A percentile compares a stretch with the other conserved stretches of the same genome.
Evolutionary conservation across 2,329 filamentous ascomycete genomes (phyloP).

Genomic region (Penicillium verrucosum): DNA sequence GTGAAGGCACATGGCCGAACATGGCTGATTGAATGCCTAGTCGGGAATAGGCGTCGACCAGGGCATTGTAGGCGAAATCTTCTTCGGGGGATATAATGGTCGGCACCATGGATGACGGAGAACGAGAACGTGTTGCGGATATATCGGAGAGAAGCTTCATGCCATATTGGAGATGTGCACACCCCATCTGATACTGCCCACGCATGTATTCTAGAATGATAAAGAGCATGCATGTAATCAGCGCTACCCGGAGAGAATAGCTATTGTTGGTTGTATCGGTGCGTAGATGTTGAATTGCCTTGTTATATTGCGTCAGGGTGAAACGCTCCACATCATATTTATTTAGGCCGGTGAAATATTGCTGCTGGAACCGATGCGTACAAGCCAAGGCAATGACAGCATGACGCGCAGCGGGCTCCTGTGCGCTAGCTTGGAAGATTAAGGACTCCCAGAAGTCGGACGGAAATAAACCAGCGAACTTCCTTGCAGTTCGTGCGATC

Average conservation of each 20-base stretch:
- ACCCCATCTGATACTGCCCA: constrained; percentile 26
- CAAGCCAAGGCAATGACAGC: constrained; percentile 43
- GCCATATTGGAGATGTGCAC: constrained; percentile 33
- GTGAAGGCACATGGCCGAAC: constrained; percentile 22
- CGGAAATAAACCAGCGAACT: constrained; percentile 37
- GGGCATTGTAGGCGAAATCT: constrained; percentile 20
- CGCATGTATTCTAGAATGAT: constrained; percentile 42
- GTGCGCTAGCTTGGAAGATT: constrained; percentile 39
- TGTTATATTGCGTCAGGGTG: constrained; percentile 39
- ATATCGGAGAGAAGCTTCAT: constrained; percentile 28
- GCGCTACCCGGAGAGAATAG: constrained; percentile 34
- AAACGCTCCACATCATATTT: constrained; percentile 29
- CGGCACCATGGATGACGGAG: constrained; percentile 11
- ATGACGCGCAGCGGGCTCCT: constrained; percentile 44
- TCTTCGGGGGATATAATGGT: constrained; percentile 8
- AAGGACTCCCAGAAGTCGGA: constrained; percentile 42
- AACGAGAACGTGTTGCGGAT: neutral
- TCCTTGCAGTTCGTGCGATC: constrained; percentile 21
- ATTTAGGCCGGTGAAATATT: constrained; percentile 3
- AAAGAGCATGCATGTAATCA: constrained; percentile 46
- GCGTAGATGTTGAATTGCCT: constrained; percentile 39
- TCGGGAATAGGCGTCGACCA: constrained; percentile 28
- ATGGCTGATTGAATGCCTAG: constrained; percentile 29
- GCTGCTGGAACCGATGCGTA: constrained; percentile 28
- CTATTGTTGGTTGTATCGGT: constrained; percentile 23